Evolutionary conservation across 2,329 filamentous ascomycete genomes (phyloP).

Genomic region (Sphaerulina musiva): DNA sequence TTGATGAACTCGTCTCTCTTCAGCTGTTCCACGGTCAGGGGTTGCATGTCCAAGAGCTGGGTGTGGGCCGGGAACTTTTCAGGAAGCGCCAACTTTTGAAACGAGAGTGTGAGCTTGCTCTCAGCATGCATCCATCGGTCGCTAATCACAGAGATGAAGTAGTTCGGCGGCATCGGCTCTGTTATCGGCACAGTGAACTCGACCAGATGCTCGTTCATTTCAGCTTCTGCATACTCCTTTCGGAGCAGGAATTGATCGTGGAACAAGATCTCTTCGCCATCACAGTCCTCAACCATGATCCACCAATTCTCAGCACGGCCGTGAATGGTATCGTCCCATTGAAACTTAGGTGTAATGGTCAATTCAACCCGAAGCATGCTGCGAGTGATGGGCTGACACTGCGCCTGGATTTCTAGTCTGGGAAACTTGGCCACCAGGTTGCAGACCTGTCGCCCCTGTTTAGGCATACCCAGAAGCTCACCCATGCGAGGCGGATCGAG

Average conservation of each 20-base stretch:
- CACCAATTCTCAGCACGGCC: slow-evolving; percentile 88
- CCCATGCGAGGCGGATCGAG: slow-evolving; percentile 95
- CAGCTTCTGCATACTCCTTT: slow-evolving; percentile 76
- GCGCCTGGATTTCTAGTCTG: slow-evolving; percentile 82
- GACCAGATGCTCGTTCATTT: slow-evolving; percentile 87
- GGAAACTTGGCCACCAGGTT: slow-evolving; percentile 87
- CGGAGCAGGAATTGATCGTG: slow-evolving; percentile 91
- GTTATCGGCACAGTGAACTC: slow-evolving; percentile 96
- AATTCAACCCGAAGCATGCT: slow-evolving; percentile 88
- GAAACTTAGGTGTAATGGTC: slow-evolving; percentile 86
- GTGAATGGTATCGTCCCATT: slow-evolving; percentile 88
- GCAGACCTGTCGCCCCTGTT: slow-evolving; percentile 78
- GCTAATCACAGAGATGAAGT: slow-evolving; percentile 91
- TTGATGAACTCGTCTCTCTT: slow-evolving; percentile 77
- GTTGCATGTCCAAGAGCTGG: slow-evolving; percentile 83
- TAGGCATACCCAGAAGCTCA: slow-evolving; percentile 83
- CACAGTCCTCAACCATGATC: slow-evolving; percentile 95
- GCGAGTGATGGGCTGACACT: slow-evolving; percentile 88
- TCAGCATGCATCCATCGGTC: slow-evolving; percentile 99
- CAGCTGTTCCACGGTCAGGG: slow-evolving; percentile 78
- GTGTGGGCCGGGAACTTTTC: slow-evolving; percentile 96
- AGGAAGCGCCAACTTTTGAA: slow-evolving; percentile 88
- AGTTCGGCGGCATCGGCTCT: slow-evolving; percentile 96
- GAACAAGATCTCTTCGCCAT: slow-evolving; percentile 91
- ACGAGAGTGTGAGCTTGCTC: slow-evolving; percentile 85